These are phyloP conservation scores for Leccinum olivaceopallidum DNA, from an alignment of 768 basidiomycete genomes.

Conservation along the genomic window DNA sequence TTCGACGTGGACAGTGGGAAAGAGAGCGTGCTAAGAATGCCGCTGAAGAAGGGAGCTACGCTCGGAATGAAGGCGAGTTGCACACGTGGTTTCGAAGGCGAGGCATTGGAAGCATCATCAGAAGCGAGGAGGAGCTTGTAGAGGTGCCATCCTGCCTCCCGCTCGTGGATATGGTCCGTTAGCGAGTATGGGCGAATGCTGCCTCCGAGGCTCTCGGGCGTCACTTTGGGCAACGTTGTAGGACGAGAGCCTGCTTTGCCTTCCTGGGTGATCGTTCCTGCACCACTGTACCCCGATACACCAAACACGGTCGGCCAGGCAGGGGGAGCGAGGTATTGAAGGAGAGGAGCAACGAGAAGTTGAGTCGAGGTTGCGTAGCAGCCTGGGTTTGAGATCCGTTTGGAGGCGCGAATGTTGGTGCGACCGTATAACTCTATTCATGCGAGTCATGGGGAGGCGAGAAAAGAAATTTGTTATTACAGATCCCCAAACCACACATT, in stretches of 20 bases:
- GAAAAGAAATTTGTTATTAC: conserved; percentile 38
- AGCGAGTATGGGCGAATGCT: conserved; percentile 84
- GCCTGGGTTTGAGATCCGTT: conserved; percentile 94
- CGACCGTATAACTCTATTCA: conserved; percentile 85
- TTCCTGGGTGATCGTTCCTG: conserved; percentile 75
- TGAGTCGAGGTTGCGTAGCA: conserved; percentile 96
- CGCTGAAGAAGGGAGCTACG: conserved; percentile 95
- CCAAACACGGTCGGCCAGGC: conserved; percentile 86
- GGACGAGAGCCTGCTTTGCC: conserved; percentile 65
- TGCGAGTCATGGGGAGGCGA: conserved; percentile 21
- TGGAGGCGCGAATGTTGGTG: conserved; percentile 61
- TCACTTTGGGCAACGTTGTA: conserved; percentile 78
- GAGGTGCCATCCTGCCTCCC: conserved; percentile 88
- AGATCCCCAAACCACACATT: conserved; percentile 34
- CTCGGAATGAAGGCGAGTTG: conserved; percentile 84
- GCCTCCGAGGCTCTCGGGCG: conserved; percentile 69
- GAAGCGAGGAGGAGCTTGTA: conserved; percentile 49
- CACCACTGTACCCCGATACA: conserved; percentile 93
- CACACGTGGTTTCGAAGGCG: conserved; percentile 28
- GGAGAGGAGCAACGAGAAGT: conserved; percentile 86
- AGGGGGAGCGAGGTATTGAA: conserved; percentile 60
- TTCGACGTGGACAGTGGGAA: conserved; percentile 67
- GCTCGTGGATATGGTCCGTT: conserved; percentile 98
- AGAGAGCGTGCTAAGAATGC: conserved; percentile 86
- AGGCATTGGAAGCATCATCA: background rate